Evolutionary conservation across 2,329 filamentous ascomycete species (phyloP).

Genomic region (Sordariomycetes sp.): DNA sequence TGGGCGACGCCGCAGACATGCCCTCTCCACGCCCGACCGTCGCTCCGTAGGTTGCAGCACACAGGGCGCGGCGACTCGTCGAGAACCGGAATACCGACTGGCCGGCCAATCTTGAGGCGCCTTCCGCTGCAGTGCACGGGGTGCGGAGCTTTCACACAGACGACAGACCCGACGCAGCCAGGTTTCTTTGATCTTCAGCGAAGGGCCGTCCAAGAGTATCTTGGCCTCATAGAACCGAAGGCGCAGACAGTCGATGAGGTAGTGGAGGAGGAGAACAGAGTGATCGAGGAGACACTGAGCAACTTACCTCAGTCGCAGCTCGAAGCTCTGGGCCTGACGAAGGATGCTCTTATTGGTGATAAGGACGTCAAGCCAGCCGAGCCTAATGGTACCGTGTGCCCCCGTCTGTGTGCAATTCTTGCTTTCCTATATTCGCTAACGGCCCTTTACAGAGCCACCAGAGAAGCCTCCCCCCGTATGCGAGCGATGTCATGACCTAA

Average conservation of each 20-base stretch:
- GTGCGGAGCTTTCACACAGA: slow-evolving; percentile 53
- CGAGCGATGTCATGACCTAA: slow-evolving; percentile 72
- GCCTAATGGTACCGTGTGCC: background rate
- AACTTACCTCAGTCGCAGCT: slow-evolving; percentile 26
- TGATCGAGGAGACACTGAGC: slow-evolving; percentile 32
- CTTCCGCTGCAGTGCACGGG: slow-evolving; percentile 48
- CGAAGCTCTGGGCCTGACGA: slow-evolving; percentile 26
- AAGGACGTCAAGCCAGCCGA: slow-evolving; percentile 6
- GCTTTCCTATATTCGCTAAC: background rate
- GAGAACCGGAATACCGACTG: background rate
- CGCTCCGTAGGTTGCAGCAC: background rate
- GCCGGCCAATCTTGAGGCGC: slow-evolving; percentile 3
- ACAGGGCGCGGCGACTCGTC: background rate
- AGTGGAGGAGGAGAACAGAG: slow-evolving; percentile 22
- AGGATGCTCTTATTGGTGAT: slow-evolving; percentile 17
- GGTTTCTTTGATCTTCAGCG: slow-evolving; percentile 42
- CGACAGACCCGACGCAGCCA: slow-evolving; percentile 30
- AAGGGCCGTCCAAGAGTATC: slow-evolving; percentile 35
- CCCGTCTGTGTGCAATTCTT: background rate
- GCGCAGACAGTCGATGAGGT: slow-evolving; percentile 6
- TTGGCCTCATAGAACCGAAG: slow-evolving; percentile 18
- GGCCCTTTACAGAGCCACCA: background rate
- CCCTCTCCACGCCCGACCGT: background rate
- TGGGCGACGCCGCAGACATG: background rate
- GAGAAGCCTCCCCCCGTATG: slow-evolving; percentile 48